Conservation (phyloP, 164 flowering plant species). For the Pachysandra terminalis region DNA sequence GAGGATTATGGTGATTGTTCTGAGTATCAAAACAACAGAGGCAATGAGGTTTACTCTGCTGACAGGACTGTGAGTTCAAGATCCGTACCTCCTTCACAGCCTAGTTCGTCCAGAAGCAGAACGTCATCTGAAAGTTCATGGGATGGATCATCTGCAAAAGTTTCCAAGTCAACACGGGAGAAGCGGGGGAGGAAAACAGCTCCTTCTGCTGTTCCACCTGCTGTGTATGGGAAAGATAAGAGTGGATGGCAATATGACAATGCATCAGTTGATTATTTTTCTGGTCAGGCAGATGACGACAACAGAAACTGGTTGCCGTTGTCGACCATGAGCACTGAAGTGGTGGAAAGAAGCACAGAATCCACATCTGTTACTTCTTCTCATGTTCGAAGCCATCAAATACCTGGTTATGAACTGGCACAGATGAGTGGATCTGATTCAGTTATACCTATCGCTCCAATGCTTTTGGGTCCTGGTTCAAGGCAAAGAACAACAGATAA, state of each 20-base stretch:
- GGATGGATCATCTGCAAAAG: slow-evolving; percentile 75
- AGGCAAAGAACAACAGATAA: slow-evolving; percentile 46
- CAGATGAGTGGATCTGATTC: slow-evolving; percentile 67
- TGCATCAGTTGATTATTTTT: slow-evolving; percentile 34
- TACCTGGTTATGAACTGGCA: slow-evolving; percentile 51
- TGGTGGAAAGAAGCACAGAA: slow-evolving; percentile 38
- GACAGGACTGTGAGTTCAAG: slow-evolving; percentile 46
- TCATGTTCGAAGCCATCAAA: slow-evolving; percentile 41
- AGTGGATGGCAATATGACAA: slow-evolving; percentile 34
- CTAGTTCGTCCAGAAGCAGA: slow-evolving; percentile 60
- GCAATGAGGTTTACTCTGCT: slow-evolving; percentile 40
- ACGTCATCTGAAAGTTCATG: slow-evolving; percentile 78
- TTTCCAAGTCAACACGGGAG: slow-evolving; percentile 54
- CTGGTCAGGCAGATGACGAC: slow-evolving; percentile 54
- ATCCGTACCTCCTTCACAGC: slow-evolving; percentile 35
- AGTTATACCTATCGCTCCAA: slow-evolving; percentile 57
- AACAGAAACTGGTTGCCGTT: slow-evolving; percentile 49
- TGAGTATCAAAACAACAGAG: slow-evolving; percentile 40
- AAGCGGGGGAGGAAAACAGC: slow-evolving; percentile 57
- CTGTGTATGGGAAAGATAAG: slow-evolving; percentile 48
- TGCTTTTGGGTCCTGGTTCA: slow-evolving; percentile 59
- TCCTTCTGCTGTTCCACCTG: slow-evolving; percentile 28
- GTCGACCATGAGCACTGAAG: slow-evolving; percentile 37
- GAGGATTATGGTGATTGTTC: slow-evolving; percentile 39
- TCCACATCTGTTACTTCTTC: slow-evolving; percentile 29